Percentiles rank a stretch among this genome's conserved stretches.
Conservation (phyloP, 768 basidiomycete genomes). For the Mycena crocata region DNA sequence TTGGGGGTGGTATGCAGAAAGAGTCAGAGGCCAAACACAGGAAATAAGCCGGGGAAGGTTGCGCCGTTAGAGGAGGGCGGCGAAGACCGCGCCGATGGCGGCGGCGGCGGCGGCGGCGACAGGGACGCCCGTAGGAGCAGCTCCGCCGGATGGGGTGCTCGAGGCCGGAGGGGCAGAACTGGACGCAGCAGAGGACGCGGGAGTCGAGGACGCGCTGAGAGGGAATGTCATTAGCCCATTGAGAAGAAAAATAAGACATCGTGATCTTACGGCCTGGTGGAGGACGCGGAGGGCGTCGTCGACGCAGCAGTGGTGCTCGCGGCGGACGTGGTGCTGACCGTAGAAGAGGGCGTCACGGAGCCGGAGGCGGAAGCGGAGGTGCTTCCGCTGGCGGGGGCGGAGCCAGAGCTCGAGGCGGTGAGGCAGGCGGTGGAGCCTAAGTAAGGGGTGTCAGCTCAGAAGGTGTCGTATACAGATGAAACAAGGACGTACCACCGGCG, state of each 20-base stretch:
- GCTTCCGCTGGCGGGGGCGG: background rate
- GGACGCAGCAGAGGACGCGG: background rate
- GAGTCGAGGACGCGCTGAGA: background rate
- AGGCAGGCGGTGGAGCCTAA: conserved; percentile 16
- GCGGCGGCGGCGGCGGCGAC: conserved; percentile 6
- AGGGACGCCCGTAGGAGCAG: background rate
- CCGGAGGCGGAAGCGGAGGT: background rate
- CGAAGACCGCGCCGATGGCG: conserved; percentile 14
- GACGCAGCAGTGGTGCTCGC: background rate
- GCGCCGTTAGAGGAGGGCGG: conserved; percentile 8
- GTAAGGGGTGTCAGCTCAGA: background rate
- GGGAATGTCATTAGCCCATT: background rate
- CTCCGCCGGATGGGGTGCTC: background rate
- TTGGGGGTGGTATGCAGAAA: background rate
- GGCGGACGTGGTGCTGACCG: background rate
- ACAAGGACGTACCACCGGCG: background rate
- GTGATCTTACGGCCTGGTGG: conserved; percentile 1
- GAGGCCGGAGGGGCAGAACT: background rate
- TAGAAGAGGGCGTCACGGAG: background rate
- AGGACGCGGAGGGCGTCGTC: background rate
- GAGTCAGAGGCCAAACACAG: background rate
- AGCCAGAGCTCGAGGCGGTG: background rate
- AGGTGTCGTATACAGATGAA: background rate
- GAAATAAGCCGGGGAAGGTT: background rate
- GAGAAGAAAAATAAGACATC: background rate